Conservation (phyloP, 1,139 yeast species). For the Debaryomyces coudertii region DNA sequence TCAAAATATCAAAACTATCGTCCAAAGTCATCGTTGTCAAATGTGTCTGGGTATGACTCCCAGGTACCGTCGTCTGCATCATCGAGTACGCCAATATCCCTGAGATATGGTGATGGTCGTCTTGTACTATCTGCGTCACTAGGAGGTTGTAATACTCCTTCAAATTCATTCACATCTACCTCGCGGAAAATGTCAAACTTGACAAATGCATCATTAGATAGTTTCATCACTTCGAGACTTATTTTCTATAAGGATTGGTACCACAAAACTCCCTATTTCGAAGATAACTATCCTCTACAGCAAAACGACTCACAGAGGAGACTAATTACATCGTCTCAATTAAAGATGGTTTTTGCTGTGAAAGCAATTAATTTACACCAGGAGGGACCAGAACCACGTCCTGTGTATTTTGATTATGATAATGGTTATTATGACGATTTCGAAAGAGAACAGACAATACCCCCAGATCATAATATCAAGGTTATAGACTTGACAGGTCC, state of each 20-base stretch:
- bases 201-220: slow-evolving; percentile 17
- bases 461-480: background rate
- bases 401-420: slow-evolving; percentile 31
- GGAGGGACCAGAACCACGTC: slow-evolving; percentile 12
- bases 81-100: slow-evolving; percentile 9
- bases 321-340: slow-evolving; percentile 12
- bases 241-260: slow-evolving; percentile 45
- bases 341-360: slow-evolving; percentile 27
- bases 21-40: slow-evolving; percentile 8
- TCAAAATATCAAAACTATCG: slow-evolving; percentile 24
- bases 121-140: slow-evolving; percentile 24
- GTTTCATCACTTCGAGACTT: slow-evolving; percentile 30
- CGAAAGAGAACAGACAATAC: background rate
- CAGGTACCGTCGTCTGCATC: slow-evolving; percentile 11
- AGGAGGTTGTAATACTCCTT: slow-evolving; percentile 12
- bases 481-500: slow-evolving; percentile 2
- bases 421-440: slow-evolving; percentile 16
- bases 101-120: slow-evolving; percentile 17
- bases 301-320: background rate
- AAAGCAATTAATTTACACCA: slow-evolving; percentile 20
- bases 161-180: background rate
- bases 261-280: slow-evolving; percentile 30
- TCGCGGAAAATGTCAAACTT: slow-evolving; percentile 2
- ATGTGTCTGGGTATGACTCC: background rate
- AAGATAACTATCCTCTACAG: slow-evolving; percentile 14